Percentiles rank a stretch among this genome's conserved stretches.
Conservation (phyloP, 2,329 filamentous ascomycete species). For the Pleoardoris graminearum region DNA sequence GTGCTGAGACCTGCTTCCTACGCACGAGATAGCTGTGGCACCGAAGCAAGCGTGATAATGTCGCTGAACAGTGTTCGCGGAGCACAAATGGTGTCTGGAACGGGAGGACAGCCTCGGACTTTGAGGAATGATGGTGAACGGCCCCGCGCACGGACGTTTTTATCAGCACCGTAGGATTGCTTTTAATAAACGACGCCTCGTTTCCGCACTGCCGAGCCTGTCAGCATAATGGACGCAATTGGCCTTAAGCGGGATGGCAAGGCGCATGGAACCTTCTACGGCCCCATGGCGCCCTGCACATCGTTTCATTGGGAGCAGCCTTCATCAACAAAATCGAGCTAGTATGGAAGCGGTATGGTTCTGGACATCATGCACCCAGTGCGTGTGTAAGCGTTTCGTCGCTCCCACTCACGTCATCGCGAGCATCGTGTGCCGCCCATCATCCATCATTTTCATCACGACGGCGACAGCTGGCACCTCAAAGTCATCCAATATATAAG, state of each 20-base stretch:
- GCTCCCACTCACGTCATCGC: no score
- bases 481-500: no score
- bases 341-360: no score
- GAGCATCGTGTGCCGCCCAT: no score
- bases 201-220: constrained; percentile 3
- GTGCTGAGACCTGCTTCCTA: not conserved
- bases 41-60: constrained; percentile 7
- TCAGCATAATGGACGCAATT: not conserved
- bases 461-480: no score
- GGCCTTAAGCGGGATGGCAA: not conserved
- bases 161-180: constrained; percentile 29
- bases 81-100: not conserved
- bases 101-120: constrained; percentile 20
- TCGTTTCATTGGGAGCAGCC: no score
- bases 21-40: not conserved
- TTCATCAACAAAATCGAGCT: no score
- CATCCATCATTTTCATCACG: no score
- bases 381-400: no score
- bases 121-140: constrained; percentile 23
- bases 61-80: constrained; percentile 8
- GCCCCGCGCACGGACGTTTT: constrained; percentile 20
- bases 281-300: not conserved
- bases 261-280: constrained; percentile 4
- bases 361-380: no score
- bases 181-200: constrained; percentile 21